A percentile compares a stretch with the other conserved stretches of the same genome.
Evolutionary conservation across 2,329 filamentous ascomycete species (phyloP).

Genomic region (Chalaropsis ovoidea): DNA sequence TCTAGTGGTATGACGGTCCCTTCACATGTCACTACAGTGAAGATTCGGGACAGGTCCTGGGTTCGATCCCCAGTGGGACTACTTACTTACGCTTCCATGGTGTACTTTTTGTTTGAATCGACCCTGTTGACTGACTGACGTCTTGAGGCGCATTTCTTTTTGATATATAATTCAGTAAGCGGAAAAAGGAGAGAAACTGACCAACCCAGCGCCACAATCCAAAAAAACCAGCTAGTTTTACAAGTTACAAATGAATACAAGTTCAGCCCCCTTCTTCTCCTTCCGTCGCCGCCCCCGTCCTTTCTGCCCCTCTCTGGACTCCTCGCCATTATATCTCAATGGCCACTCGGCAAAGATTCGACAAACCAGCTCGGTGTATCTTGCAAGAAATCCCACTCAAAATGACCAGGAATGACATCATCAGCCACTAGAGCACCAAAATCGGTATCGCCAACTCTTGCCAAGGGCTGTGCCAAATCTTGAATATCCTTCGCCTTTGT

Average conservation of each 20-base stretch:
- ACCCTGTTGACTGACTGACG: no score
- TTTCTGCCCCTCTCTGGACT: not conserved
- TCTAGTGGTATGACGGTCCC: constrained; percentile 16
- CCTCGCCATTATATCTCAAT: not conserved
- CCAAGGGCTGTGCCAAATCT: not conserved
- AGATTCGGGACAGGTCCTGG: constrained; percentile 13
- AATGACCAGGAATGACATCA: constrained; percentile 17
- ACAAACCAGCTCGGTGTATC: constrained; percentile 10
- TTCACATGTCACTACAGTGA: not conserved
- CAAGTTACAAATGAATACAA: not conserved
- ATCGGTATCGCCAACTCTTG: not conserved
- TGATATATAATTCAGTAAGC: not conserved
- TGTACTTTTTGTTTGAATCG: no score
- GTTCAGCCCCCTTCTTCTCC: no score
- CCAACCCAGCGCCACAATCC: not conserved
- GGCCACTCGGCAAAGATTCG: not conserved
- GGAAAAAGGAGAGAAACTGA: no score
- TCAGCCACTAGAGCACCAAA: constrained; percentile 23
- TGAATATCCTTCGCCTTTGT: not conserved
- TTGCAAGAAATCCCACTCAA: constrained; percentile 4
- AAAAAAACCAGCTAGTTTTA: not conserved
- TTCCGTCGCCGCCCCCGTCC: not conserved
- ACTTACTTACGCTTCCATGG: not conserved
- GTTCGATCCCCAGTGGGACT: constrained; percentile 17
- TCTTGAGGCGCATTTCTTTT: not conserved